Base-by-base conservation (phyloP, 2,329 filamentous ascomycete species). In the Lasiodiplodia hormozganensis region DNA sequence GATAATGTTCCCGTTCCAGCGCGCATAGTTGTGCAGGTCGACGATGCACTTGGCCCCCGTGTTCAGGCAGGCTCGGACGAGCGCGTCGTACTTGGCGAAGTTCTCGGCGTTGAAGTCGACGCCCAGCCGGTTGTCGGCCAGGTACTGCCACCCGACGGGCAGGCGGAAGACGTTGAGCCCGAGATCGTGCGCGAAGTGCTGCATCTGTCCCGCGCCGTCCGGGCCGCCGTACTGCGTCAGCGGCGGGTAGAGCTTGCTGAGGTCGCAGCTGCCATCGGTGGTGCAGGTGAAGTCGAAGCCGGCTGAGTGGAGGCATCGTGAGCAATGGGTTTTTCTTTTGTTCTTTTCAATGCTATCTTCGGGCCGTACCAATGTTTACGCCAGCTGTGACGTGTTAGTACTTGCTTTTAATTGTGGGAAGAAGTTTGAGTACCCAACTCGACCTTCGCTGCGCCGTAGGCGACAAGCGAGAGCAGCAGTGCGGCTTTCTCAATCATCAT, bases 251-350 rank as follows among this genome's bases (percentile, higher is more conserved):
- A 74, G 72, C 21, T 74, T 72, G 1, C 72, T 73, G 11, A 77
- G 65, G 23, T 74, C 75, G 73, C 81, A 82, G 34, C 72, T 79
- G 21, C 82, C 82, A 70, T 80, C 76, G 4, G 80, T 84, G 14
- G 70, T 70, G 67, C 73, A 75, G 56, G 76, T 76, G 57, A 78
- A 78, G 66, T 78, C 77, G 57, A 77, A 75, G 31, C 77, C 76
- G 12, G 69, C 72, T 62, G 77, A 76, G 71, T 77, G 77, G 54
- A 75, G 18, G 14, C 23, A 4, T 2, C 8, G 10, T 12, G 11
- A 7, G n/a, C 3, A n/a, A 8, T 16, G 5, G 40, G 2, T 34
- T 34, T 34, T 34, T 10, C 8, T 34, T 8, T 6, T 2, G 6
- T 34, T 8, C 31, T 7, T 34, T 34, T 34, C 31, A 10, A 3